These are phyloP conservation scores for Lasiodiplodia hormozganensis DNA, from an alignment of 2,329 filamentous ascomycete species.

Conservation along the genomic window DNA sequence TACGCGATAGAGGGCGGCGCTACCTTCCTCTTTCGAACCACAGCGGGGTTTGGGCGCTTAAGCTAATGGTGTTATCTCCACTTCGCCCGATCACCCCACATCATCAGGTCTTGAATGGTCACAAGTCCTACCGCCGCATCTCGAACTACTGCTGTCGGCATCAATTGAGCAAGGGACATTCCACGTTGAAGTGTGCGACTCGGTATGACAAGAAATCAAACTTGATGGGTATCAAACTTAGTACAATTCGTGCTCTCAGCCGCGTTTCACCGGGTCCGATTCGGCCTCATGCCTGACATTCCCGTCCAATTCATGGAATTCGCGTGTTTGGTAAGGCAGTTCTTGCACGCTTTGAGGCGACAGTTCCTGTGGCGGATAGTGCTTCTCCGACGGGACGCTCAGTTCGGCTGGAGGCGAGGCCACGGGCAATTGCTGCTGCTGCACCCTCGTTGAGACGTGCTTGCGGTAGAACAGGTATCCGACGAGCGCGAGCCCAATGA, in stretches of 20 bases:
- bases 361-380: neutral
- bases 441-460: neutral
- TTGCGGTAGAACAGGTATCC: slow-evolving; percentile 20
- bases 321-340: neutral
- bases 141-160: neutral
- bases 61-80: neutral
- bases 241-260: neutral
- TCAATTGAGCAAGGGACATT: too few species aligned
- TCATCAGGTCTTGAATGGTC: too few species aligned
- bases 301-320: neutral
- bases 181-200: too few species aligned
- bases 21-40: too few species aligned
- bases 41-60: too few species aligned
- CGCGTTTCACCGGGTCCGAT: neutral
- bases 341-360: neutral
- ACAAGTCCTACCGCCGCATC: neutral
- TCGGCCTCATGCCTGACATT: neutral
- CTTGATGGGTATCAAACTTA: neutral
- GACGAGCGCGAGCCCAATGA: slow-evolving; percentile 13
- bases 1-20: too few species aligned
- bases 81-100: neutral
- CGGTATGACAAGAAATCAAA: neutral
- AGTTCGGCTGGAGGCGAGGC: neutral
- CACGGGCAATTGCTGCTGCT: neutral
- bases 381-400: neutral